Conservation (phyloP, 331 rosid genomes). For the Rhamnella rubrinervis region DNA sequence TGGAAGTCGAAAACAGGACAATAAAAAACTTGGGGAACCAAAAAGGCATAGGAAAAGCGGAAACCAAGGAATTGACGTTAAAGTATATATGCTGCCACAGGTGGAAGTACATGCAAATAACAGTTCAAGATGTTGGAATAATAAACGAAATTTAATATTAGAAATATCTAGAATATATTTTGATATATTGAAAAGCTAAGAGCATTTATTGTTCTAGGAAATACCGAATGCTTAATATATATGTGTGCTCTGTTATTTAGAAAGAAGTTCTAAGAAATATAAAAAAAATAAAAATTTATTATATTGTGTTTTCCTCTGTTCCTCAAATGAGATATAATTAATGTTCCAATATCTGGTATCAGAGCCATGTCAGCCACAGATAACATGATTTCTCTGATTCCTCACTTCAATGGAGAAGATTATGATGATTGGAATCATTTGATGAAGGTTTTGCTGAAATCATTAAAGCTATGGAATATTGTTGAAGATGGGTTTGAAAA, state of each 20-base stretch:
- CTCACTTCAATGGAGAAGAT: background rate
- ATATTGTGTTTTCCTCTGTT: no score
- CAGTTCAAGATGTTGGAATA: conserved; percentile 41
- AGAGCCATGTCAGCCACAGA: background rate
- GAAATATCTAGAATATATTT: no score
- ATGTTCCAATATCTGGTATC: background rate
- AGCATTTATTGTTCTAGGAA: no score
- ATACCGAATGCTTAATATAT: no score
- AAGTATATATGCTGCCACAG: conserved; percentile 22
- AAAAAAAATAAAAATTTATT: no score
- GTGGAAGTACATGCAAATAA: conserved; percentile 28
- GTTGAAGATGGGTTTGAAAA: background rate
- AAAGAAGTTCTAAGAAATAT: no score
- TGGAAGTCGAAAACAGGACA: conserved; percentile 36
- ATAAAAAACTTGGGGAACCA: conserved; percentile 34
- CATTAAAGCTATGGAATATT: background rate
- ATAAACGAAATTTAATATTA: no score
- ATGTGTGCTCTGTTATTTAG: no score
- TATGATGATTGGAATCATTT: background rate
- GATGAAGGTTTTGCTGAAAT: background rate
- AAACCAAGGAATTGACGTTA: conserved; percentile 14
- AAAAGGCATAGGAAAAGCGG: conserved; percentile 30
- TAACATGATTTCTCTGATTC: no score
- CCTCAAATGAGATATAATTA: no score
- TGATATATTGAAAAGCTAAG: no score